A percentile compares a stretch with the other conserved stretches of the same genome.
Evolutionary conservation across 257 asterid species (phyloP).

Genomic region (Cruciata laevipes): DNA sequence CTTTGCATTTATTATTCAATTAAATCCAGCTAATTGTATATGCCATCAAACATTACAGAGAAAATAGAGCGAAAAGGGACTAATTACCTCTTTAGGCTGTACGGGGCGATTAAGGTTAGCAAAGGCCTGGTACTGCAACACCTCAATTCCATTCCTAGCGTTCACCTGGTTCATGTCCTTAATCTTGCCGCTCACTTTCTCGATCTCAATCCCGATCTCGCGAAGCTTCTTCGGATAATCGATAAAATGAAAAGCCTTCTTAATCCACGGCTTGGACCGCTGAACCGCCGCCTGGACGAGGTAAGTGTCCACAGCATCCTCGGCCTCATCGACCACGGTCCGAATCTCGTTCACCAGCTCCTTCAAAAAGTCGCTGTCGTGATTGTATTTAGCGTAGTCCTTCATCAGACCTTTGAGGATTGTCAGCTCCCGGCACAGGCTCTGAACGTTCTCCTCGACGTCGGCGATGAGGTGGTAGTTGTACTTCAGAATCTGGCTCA

Average conservation of each 20-base stretch:
- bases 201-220: conserved; percentile 23
- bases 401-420: conserved; percentile 40
- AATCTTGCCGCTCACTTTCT: conserved; percentile 27
- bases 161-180: conserved; percentile 35
- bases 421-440: conserved; percentile 34
- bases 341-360: conserved; percentile 42
- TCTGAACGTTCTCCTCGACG: conserved; percentile 29
- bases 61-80: neutral
- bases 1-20: neutral
- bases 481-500: conserved; percentile 20
- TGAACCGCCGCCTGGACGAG: conserved; percentile 45
- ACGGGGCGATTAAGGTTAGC: neutral
- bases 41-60: too few relatives aligned
- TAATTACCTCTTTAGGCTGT: conserved; percentile 36
- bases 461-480: conserved; percentile 8
- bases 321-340: conserved; percentile 43
- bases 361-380: conserved; percentile 27
- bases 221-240: conserved; percentile 40
- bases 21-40: neutral
- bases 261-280: conserved; percentile 27
- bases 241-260: conserved; percentile 23
- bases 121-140: conserved; percentile 18
- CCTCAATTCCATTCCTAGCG: conserved; percentile 34
- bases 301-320: conserved; percentile 45
- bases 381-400: conserved; percentile 32